Evolutionary conservation across 192 early-diverging fungal species (phyloP).

Genomic region (Lunasporangiospora selenospora): DNA sequence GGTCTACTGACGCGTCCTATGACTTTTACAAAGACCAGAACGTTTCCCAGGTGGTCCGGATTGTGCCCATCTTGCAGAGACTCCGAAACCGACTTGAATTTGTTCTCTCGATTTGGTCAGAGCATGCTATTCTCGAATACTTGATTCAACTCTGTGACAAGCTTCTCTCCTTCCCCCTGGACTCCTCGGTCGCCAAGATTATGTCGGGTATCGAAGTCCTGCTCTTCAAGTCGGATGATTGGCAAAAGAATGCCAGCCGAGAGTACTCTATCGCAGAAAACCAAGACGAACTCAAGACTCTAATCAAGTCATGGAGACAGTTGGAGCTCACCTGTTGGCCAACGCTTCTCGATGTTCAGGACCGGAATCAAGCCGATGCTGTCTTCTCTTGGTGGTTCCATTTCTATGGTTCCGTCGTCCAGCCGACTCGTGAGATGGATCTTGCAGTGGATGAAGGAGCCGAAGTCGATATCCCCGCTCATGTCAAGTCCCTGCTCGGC

Average conservation of each 20-base stretch:
- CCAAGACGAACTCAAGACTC: slow-evolving; percentile 67
- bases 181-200: slow-evolving; percentile 89
- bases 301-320: slow-evolving; percentile 93
- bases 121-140: slow-evolving; percentile 86
- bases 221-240: slow-evolving; percentile 89
- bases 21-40: slow-evolving; percentile 93
- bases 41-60: slow-evolving; percentile 71
- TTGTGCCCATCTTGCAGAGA: slow-evolving; percentile 65
- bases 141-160: slow-evolving; percentile 67
- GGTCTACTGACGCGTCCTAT: slow-evolving; percentile 61
- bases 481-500: slow-evolving; percentile 59
- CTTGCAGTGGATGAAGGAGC: slow-evolving; percentile 31
- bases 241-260: slow-evolving; percentile 87
- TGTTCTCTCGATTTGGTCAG: slow-evolving; percentile 87
- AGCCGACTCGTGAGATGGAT: slow-evolving; percentile 51
- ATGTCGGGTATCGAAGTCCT: slow-evolving; percentile 90
- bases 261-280: slow-evolving; percentile 78
- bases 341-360: slow-evolving; percentile 83
- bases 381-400: slow-evolving; percentile 91
- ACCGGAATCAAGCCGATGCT: slow-evolving; percentile 67
- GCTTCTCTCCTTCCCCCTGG: slow-evolving; percentile 71
- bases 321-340: slow-evolving; percentile 92
- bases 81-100: slow-evolving; percentile 65
- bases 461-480: slow-evolving; percentile 34
- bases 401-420: slow-evolving; percentile 67